A percentile compares a stretch with the other conserved stretches of the same genome.
Evolutionary conservation across 495 filamentous ascomycete species (phyloP).

Genomic region (Amphirosellinia nigrospora): DNA sequence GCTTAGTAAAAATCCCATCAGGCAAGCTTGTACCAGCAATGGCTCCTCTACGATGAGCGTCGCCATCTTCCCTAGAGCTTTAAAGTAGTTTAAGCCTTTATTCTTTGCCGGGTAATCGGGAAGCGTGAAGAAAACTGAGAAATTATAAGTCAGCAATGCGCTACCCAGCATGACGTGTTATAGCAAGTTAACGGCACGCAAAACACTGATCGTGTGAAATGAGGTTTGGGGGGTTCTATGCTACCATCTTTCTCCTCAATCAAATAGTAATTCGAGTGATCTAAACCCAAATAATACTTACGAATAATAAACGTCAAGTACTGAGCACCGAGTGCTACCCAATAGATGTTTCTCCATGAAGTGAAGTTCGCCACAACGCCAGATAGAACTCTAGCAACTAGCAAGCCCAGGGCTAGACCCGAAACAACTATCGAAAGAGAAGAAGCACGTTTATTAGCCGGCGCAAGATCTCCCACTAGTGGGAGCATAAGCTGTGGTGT

Average conservation of each 20-base stretch:
- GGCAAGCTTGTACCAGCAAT: constrained; percentile 63
- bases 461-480: constrained; percentile 76
- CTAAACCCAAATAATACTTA: constrained; percentile 7
- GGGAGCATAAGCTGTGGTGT: constrained; percentile 83
- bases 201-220: neutral
- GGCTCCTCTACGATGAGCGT: constrained; percentile 64
- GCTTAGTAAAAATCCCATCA: constrained; percentile 41
- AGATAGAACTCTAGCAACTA: constrained; percentile 74
- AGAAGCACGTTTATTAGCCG: constrained; percentile 66
- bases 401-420: constrained; percentile 71
- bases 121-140: constrained; percentile 67
- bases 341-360: constrained; percentile 77
- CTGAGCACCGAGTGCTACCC: constrained; percentile 74
- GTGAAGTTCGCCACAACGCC: constrained; percentile 73
- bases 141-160: neutral
- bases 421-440: constrained; percentile 73
- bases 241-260: neutral
- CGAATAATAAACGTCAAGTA: constrained; percentile 65
- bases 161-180: neutral
- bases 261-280: neutral
- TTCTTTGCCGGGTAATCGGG: constrained; percentile 78
- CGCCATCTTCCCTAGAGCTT: constrained; percentile 67
- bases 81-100: constrained; percentile 67
- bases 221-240: neutral
- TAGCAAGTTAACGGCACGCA: neutral